These are phyloP conservation scores for Rhypophila decipiens DNA, from an alignment of 495 filamentous ascomycete genomes.

Conservation along the genomic window DNA sequence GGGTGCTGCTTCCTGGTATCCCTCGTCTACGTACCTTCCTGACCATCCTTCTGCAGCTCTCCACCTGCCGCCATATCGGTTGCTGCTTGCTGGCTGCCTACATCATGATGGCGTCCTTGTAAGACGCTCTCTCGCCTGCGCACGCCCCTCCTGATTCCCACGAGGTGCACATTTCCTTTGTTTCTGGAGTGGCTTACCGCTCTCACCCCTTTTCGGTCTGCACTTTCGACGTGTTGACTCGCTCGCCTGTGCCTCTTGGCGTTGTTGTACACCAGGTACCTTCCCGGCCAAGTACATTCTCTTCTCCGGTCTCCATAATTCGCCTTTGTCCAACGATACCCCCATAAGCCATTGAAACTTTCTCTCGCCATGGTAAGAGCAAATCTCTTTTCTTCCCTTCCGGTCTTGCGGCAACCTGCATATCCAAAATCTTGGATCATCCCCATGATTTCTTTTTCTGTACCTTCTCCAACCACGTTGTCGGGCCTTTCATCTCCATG, in stretches of 20 bases:
- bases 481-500: conserved; percentile 2
- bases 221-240: conserved; percentile 4
- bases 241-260: conserved; percentile 7
- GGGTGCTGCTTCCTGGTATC: conserved; percentile 29
- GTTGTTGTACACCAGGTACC: conserved; percentile 18
- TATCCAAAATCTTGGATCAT: conserved; percentile 20
- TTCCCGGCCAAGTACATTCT: conserved; percentile 18
- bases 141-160: conserved; percentile 24
- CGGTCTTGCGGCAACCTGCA: conserved; percentile 26
- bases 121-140: conserved; percentile 32
- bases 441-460: conserved; percentile 12
- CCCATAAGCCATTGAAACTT: conserved; percentile 2
- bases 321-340: conserved; percentile 33
- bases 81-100: conserved; percentile 8
- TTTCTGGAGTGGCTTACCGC: conserved; percentile 10
- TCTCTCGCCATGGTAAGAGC: conserved; percentile 43
- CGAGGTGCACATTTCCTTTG: conserved; percentile 24
- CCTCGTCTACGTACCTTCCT: conserved; percentile 18
- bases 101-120: conserved; percentile 21
- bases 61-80: conserved; percentile 12
- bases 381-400: conserved; percentile 11
- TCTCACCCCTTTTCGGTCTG: conserved; percentile 10
- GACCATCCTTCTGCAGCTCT: conserved; percentile 18
- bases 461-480: conserved; percentile 8
- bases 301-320: conserved; percentile 19